A percentile compares a stretch with the other conserved stretches of the same genome.
phyloP scores from a whole-genome alignment of 2,329 filamentous ascomycete genomes.

The Allantophomopsis lycopodina region DNA sequence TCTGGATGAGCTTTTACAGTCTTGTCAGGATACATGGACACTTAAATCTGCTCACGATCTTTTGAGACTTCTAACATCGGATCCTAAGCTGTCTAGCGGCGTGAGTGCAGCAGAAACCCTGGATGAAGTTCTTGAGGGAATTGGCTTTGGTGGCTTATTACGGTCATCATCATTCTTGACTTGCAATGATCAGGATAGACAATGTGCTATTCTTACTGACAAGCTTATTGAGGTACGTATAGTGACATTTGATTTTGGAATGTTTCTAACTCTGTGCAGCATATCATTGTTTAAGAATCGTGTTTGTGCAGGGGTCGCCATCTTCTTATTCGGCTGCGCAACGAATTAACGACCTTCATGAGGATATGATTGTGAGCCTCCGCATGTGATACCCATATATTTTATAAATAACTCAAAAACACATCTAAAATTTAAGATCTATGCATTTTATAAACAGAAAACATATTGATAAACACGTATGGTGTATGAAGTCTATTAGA shows the following conservation, averaged over 20 bases:
- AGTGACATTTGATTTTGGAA: not conserved
- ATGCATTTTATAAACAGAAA: too few relatives aligned
- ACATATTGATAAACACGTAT: too few relatives aligned
- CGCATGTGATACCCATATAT: too few relatives aligned
- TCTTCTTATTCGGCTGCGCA: too few relatives aligned
- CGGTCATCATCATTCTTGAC: conserved; percentile 21
- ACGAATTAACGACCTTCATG: too few relatives aligned
- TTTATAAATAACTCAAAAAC: too few relatives aligned
- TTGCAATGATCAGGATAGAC: conserved; percentile 15
- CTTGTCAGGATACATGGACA: conserved; percentile 46
- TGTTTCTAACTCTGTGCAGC: not conserved
- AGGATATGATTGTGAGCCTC: too few relatives aligned
- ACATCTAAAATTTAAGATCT: too few relatives aligned
- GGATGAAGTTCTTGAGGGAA: conserved; percentile 38
- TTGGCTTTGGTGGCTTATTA: conserved; percentile 53
- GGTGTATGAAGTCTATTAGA: too few relatives aligned
- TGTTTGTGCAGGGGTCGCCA: not conserved
- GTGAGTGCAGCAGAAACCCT: conserved; percentile 33
- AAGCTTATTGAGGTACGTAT: conserved; percentile 15
- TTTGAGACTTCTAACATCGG: conserved; percentile 42
- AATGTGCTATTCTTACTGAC: conserved; percentile 16
- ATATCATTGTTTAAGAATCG: not conserved
- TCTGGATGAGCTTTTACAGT: conserved; percentile 43
- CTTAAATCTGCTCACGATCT: conserved; percentile 46
- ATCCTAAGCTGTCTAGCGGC: conserved; percentile 32